Evolutionary conservation across 1,139 yeast species (phyloP).

Genomic region (Yamadazyma membranifaciens): DNA sequence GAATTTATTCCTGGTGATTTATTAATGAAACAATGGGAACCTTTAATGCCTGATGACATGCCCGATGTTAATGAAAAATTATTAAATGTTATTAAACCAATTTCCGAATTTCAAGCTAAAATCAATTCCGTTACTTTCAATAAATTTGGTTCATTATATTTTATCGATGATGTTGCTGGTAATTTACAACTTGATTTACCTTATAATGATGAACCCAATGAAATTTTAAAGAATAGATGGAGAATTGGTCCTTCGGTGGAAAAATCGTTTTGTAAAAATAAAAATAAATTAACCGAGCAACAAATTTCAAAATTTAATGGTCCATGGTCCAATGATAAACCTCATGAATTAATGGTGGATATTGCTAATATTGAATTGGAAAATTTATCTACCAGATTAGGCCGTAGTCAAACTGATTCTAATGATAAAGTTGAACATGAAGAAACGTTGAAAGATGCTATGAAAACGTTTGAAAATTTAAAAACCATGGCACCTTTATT

Average conservation of each 20-base stretch:
- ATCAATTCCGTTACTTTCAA: conserved; percentile 57
- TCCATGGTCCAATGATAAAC: conserved; percentile 67
- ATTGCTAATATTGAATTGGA: conserved; percentile 70
- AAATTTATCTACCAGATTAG: conserved; percentile 54
- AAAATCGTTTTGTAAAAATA: conserved; percentile 70
- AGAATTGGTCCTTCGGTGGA: conserved; percentile 90
- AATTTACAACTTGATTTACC: conserved; percentile 47
- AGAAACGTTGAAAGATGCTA: conserved; percentile 45
- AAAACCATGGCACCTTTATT: conserved; percentile 53
- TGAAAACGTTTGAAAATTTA: conserved; percentile 60
- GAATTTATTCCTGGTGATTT: conserved; percentile 77
- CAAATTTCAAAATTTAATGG: conserved; percentile 56
- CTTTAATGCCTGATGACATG: conserved; percentile 50
- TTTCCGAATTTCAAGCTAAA: conserved; percentile 58
- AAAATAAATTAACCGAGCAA: conserved; percentile 44
- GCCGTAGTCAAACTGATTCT: conserved; percentile 54
- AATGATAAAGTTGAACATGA: conserved; percentile 41
- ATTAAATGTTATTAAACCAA: conserved; percentile 57
- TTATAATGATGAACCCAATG: conserved; percentile 61
- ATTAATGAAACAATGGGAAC: conserved; percentile 89
- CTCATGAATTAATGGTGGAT: conserved; percentile 58
- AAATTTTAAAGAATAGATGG: conserved; percentile 66
- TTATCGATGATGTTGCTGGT: conserved; percentile 56
- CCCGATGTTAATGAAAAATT: conserved; percentile 42
- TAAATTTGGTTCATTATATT: conserved; percentile 80